Percentiles rank a stretch among this genome's conserved stretches.
phyloP scores from a whole-genome alignment of 2,329 filamentous ascomycete species.

The Coniochaeta sp. region DNA sequence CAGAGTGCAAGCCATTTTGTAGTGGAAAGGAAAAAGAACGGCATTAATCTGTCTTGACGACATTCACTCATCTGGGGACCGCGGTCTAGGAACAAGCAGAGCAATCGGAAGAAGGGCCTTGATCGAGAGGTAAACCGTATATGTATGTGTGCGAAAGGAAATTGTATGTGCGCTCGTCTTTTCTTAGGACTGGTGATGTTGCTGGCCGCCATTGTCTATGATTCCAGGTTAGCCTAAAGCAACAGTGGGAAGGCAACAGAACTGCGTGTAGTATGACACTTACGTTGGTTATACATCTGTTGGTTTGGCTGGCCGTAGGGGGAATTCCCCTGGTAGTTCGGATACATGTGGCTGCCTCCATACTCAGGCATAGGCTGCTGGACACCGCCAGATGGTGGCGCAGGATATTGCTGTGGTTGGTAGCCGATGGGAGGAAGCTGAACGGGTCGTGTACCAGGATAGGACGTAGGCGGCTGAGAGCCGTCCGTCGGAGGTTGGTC shows the following conservation, averaged over 20 bases:
- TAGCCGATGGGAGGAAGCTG: constrained; percentile 74
- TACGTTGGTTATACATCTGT: constrained; percentile 55
- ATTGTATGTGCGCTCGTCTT: neutral
- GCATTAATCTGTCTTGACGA: neutral
- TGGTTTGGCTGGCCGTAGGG: constrained; percentile 50
- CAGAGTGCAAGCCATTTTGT: neutral
- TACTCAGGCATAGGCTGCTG: constrained; percentile 51
- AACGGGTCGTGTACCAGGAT: constrained; percentile 49
- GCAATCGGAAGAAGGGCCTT: neutral
- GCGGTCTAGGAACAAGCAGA: neutral
- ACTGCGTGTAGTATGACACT: constrained; percentile 14
- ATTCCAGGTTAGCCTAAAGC: constrained; percentile 5
- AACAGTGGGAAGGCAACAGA: neutral
- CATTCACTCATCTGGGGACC: neutral
- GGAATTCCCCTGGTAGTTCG: constrained; percentile 50
- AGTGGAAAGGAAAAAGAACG: neutral
- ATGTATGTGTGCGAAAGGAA: neutral
- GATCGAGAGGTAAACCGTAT: neutral
- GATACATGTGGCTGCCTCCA: constrained; percentile 44
- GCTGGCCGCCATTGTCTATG: constrained; percentile 20
- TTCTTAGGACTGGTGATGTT: constrained; percentile 6
- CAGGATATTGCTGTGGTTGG: constrained; percentile 58
- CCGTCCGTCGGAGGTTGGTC: constrained; percentile 44
- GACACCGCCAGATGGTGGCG: constrained; percentile 48
- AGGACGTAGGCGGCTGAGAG: constrained; percentile 46